Base-by-base conservation (phyloP, 148 eudicot species). In the Diospyros kaki region DNA sequence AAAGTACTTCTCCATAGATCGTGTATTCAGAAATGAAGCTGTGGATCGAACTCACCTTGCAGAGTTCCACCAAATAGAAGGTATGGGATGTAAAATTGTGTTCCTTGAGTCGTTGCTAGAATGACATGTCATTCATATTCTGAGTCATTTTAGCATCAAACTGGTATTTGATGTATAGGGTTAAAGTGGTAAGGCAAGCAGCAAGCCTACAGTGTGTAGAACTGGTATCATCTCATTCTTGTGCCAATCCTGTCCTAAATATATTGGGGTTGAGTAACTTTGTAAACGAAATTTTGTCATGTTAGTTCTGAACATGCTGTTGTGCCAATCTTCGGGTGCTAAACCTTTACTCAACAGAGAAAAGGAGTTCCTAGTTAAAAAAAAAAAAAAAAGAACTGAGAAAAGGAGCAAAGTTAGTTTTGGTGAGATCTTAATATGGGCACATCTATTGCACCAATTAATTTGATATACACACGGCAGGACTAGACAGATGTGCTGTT, bases 21-120 rank as follows among this genome's bases (percentile, higher is more conserved):
- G 98, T 18, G 97, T 95, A 39, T 95, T 95, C 81, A 90, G 98
- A 88, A 95, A 95, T 77, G 98, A 95, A 90, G 98, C 98, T 46
- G 98, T 95, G 55, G 97, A 92, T 77, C 89, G 99, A 72, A 95
- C 99, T 10, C 97, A 93, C 79, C 87, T 95, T 71, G 99, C 99
- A 1, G 97, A 95, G 85, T 95, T 94, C 75, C 98, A 94, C 76
- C 97, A 93, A 83, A 88, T 95, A 69, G 99, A 95, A 93, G 99
- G 99, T 95, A 75, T 63, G 54, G 12, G 51, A 48, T 48, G n/a
- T 72, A 45, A 17, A 28, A 74, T 13, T 44, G n/a, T 54, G 9
- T 6, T 72, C 38, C 66, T 69, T 46, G 58, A 62, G 5, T 72
- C 59, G 11, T 59, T 6, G 12, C 0, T 2, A 1, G 38, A n/a